Evolutionary conservation across 805 yeast genomes (phyloP), one percentile per base, ranked within the genome.

Genomic region (Geotrichum ghanense): DNA sequence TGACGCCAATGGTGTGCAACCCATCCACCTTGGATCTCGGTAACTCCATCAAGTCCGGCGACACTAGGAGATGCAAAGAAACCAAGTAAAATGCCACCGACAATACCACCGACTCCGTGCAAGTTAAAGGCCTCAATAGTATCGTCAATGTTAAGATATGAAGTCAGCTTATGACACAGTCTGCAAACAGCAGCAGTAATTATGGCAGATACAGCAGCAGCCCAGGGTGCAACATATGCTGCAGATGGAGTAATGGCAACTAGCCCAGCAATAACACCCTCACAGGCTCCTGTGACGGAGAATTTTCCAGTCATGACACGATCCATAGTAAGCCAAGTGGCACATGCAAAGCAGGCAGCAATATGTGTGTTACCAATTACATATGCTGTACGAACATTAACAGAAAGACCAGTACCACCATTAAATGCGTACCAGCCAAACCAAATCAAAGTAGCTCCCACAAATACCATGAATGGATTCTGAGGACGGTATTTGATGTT

Each of bases 11-110:
- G 87, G 58, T 84, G 92, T 52, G 83, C 76, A 45, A 90, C 64
- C 94, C 95, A 90, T 10, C 97, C 98, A 55, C 97, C 97, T 3
- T 67, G 74, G 58, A 86, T 95, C 45, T 73, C 83, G 4, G 95
- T 81, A 24, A 44, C 45, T 21, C 94, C 94, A 61, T 90, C 97
- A 63, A 87, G 81, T n/a, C 89, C 74, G 54, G 97, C 97, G 47
- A 87, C 88, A 22, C 95, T 80, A 48, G 95, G 84, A 80, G 63
- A n/a, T n/a, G 75, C 76, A 52, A 72, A 72, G 12, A 71, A 65
- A 34, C 74, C 76, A 1, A 67, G 57, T 47, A 70, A 67, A 3
- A 66, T 60, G n/a, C 67, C 67, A 14, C 72, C 74, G 17, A 67
- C 58, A 19, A 72, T 68, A 25, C 76, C 76, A n/a, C 75, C 76